Evolutionary conservation across 371 early-diverging fungal species (phyloP).

Genomic region (Mortierella sp.): DNA sequence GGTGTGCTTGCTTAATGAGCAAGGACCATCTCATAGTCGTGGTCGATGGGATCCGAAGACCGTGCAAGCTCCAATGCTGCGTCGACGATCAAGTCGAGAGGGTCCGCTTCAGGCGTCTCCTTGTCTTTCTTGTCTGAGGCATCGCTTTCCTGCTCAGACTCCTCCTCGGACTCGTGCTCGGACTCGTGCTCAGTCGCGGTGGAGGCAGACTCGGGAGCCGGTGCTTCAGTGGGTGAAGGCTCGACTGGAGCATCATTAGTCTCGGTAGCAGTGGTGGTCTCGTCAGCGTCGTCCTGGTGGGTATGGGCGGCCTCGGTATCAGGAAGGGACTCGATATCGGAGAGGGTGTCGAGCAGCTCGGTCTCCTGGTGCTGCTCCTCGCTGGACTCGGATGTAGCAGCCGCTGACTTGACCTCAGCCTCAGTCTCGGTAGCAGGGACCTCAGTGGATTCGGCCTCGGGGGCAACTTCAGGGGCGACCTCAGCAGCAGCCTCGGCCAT

Average conservation of each 20-base stretch:
- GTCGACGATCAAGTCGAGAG: conserved; percentile 34
- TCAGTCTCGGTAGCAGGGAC: not conserved
- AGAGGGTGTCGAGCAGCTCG: conserved; percentile 16
- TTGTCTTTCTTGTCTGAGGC: not conserved
- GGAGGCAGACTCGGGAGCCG: not conserved
- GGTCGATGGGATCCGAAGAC: conserved; percentile 23
- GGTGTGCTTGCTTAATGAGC: conserved; percentile 13
- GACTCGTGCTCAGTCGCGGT: no score
- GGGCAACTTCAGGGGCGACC: no score
- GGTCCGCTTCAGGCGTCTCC: conserved; percentile 13
- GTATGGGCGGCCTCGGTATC: conserved; percentile 11
- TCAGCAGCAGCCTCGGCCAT: conserved; percentile 16
- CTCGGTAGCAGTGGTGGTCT: not conserved
- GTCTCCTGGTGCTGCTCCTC: conserved; percentile 22
- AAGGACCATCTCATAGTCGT: conserved; percentile 44
- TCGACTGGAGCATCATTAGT: conserved; percentile 3
- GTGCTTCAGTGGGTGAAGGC: not conserved
- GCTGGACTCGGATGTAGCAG: not conserved
- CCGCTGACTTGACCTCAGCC: not conserved
- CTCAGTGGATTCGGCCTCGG: conserved; percentile 5
- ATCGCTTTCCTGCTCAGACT: conserved; percentile 4
- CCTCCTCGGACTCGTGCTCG: not conserved
- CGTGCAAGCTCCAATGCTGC: conserved; percentile 24
- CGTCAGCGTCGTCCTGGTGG: not conserved
- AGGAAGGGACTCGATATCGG: conserved; percentile 48